Evolutionary conservation across 2,329 filamentous ascomycete species (phyloP), one percentile per base, ranked within the genome.

Genomic region (Colletotrichum magnum): DNA sequence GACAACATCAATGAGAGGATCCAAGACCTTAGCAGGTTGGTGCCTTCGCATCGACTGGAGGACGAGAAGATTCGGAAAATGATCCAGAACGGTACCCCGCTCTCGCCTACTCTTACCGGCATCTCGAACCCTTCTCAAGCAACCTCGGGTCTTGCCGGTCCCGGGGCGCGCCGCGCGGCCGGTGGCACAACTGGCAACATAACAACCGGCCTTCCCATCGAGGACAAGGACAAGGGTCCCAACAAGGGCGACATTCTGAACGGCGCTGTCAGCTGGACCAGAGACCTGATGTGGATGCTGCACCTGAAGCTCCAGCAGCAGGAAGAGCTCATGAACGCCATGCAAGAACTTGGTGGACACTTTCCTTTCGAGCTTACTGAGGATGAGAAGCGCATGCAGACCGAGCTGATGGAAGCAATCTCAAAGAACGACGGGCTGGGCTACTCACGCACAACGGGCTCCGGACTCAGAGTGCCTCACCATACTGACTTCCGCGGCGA

Each of bases 1-100:
- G 96, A 98, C 83, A 98, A 98, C 78, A 99, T 99, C 85, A 99
- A 99, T 75, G 96, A 99, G 81, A 91, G 96, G 51, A 99, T 99
- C 72, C 95, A 98, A 77, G 96, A 99, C 77, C 88, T 99, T 7
- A 97, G 95, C 77, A 94, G 94, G 75, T 88, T 99, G 18, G 95
- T 99, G 2, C 96, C 96, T 26, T 88, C 92, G 70, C 96, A 99
- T 80, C 91, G 96, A 70, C 87, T 99, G 2, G 96, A 99, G 76
- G 96, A 98, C 77, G 96, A 99, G 82, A 98, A 97, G 83, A 93
- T 98, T 56, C 92, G 95, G 74, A 98, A 98, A 82, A 92, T 97
- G 77, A 92, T 98, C 62, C 90, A 95, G 76, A 98, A 95, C 77
- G 97, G 95, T 70, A 95, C 94, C 1, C 93, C 95, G 0, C 84